Evolutionary conservation across 148 eudicot species (phyloP), one percentile per base, ranked within the genome.

Genomic region (Amaranthus hypochondriacus): DNA sequence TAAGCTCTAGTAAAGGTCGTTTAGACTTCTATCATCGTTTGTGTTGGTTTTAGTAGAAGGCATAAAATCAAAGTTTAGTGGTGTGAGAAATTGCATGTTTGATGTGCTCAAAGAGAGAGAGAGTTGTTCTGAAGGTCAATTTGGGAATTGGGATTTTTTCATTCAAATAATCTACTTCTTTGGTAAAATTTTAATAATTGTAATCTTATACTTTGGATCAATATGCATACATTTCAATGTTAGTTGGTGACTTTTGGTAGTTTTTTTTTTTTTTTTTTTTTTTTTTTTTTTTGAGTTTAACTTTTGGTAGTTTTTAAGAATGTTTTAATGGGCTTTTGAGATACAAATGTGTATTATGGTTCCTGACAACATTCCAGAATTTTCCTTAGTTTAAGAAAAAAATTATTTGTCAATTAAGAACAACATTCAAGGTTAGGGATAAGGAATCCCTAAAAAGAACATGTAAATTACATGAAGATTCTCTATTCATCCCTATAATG

Each of bases 1-100:
- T n/a, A 7, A 14, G 11, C 11, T 48, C 54, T 48, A n/a, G 6
- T 5, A 48, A 54, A 66, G 54, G 53, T 48, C 10, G 8, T 7
- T 48, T 14, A 66, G 69, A 28, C 54, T 48, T 64, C 14, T 9
- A 46, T 18, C 4, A n/a, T 21, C 7, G 14, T 43, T 8, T 0
- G 12, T 64, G 21, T 7, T 14, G 69, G n/a, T 48, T 39, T 66
- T 49, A 48, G 55, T 42, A 66, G 55, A 66, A 67, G 55, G 70
- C 56, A 49, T 2, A 18, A 21, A 21, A 18, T 13, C 39, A 48
- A 2, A 5, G 6, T 49, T 11, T n/a, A 49, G 21, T 7, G 2
- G 28, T 12, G 28, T 67, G 46, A 67, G 21, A 50, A 4, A 4
- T 48, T 0, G 10, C 6, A 15, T 14, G 28, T 18, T 67, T 67